A percentile compares a stretch with the other conserved stretches of the same genome.
Evolutionary conservation across 2,329 filamentous ascomycete genomes (phyloP).

Genomic region (Periconia digitata): DNA sequence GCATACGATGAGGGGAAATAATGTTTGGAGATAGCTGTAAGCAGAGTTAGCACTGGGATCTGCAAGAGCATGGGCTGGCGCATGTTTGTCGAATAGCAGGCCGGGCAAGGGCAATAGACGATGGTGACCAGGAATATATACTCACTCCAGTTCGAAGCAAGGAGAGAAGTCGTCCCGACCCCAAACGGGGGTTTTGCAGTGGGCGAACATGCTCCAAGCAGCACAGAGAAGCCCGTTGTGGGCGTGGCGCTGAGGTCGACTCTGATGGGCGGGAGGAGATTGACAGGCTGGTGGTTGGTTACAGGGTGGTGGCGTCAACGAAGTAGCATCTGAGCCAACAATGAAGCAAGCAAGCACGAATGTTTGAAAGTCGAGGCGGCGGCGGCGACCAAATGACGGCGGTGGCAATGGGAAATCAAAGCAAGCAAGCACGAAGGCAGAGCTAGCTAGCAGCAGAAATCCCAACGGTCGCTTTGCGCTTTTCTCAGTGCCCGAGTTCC

Average conservation of each 20-base stretch:
- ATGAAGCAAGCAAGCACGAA: background rate
- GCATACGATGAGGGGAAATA: slow-evolving; percentile 75
- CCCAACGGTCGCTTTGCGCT: background rate
- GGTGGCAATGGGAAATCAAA: background rate
- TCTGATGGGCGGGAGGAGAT: background rate
- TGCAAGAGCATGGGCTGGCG: background rate
- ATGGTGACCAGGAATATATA: slow-evolving; percentile 17
- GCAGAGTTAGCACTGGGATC: slow-evolving; percentile 12
- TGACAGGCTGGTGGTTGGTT: background rate
- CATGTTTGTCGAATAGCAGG: background rate
- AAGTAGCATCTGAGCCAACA: background rate
- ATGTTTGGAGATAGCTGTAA: slow-evolving; percentile 72
- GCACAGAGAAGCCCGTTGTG: background rate
- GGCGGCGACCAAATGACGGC: background rate
- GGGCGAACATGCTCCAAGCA: slow-evolving; percentile 52
- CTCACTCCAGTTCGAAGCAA: slow-evolving; percentile 69
- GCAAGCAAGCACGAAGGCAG: slow-evolving; percentile 2
- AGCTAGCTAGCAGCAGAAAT: background rate
- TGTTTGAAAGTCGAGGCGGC: background rate
- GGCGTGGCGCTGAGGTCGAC: background rate
- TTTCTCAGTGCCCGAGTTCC: background rate
- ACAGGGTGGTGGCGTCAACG: background rate
- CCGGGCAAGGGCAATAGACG: background rate
- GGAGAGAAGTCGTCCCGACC: slow-evolving; percentile 61
- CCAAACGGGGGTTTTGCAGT: slow-evolving; percentile 62